phyloP scores from a whole-genome alignment of 2,329 filamentous ascomycete species.

The Phyllosticta ampelicida region DNA sequence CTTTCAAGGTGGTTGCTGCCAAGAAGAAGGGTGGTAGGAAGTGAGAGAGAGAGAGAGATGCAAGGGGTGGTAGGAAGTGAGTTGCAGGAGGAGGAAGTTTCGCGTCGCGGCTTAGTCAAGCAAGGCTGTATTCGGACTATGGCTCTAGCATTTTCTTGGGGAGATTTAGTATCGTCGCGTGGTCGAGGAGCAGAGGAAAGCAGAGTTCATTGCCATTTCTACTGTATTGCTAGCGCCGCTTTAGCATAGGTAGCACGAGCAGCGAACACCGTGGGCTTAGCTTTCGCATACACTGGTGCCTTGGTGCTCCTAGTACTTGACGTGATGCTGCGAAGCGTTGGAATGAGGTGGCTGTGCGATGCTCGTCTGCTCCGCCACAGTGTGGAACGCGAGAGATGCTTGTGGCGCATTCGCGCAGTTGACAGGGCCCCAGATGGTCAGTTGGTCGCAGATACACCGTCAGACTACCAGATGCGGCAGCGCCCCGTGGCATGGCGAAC shows the following conservation, averaged over 20 bases:
- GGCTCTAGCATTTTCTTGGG: no score
- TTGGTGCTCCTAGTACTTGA: no score
- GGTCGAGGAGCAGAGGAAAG: neutral
- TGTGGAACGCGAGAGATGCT: neutral
- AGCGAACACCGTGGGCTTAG: neutral
- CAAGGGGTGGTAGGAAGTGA: no score
- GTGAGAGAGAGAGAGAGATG: slow-evolving; percentile 13
- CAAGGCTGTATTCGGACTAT: no score
- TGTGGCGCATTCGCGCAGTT: neutral
- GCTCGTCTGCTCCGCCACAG: neutral
- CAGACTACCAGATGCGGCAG: neutral
- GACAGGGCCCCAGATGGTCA: neutral
- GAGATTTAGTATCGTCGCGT: no score
- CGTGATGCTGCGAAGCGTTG: neutral
- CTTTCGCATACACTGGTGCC: neutral
- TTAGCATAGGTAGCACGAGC: neutral
- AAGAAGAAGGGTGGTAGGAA: slow-evolving; percentile 68
- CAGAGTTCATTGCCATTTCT: neutral
- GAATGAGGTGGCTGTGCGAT: neutral
- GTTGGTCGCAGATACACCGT: neutral
- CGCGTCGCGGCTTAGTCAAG: no score
- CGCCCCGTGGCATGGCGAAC: neutral
- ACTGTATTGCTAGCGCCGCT: neutral
- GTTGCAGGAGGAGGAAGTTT: neutral
- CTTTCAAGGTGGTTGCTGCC: slow-evolving; percentile 81